Conservation (phyloP, 805 yeast species). For the Sugiyamaella marilandica region DNA sequence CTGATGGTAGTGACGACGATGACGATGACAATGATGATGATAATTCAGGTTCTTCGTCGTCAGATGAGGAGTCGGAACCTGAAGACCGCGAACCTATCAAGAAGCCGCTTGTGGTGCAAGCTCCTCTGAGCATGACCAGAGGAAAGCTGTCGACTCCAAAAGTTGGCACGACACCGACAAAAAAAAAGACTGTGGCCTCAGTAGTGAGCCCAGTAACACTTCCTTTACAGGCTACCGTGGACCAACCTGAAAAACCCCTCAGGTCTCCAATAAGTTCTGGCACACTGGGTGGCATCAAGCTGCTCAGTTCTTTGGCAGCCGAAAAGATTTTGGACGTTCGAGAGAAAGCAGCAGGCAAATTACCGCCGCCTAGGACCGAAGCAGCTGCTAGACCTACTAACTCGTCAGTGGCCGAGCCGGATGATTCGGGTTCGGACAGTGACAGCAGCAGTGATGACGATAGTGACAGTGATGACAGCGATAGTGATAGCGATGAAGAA, state of each 20-base stretch:
- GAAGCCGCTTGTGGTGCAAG: neutral
- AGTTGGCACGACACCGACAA: neutral
- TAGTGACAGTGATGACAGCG: slow-evolving; percentile 2
- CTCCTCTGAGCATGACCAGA: neutral
- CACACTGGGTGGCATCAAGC: slow-evolving; percentile 1
- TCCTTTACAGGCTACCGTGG: too few relatives aligned
- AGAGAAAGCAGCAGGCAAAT: neutral
- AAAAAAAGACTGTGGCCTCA: neutral
- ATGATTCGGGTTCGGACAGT: slow-evolving; percentile 15
- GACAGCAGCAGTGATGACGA: slow-evolving; percentile 14
- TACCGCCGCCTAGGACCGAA: too few relatives aligned
- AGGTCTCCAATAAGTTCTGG: neutral
- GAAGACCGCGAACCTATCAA: neutral
- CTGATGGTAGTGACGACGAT: neutral
- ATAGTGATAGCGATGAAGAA: slow-evolving; percentile 3
- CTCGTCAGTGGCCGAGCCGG: slow-evolving; percentile 9
- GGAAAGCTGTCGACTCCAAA: neutral
- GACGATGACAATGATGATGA: neutral
- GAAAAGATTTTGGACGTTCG: neutral
- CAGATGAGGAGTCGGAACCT: neutral
- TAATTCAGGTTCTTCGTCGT: neutral
- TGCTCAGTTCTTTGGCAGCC: slow-evolving; percentile 10
- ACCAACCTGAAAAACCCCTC: neutral
- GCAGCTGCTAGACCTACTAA: too few relatives aligned
- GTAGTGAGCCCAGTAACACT: too few relatives aligned